Conservation (phyloP, 352 stramenopile genomes). For the Pelagophyceae sp. region DNA sequence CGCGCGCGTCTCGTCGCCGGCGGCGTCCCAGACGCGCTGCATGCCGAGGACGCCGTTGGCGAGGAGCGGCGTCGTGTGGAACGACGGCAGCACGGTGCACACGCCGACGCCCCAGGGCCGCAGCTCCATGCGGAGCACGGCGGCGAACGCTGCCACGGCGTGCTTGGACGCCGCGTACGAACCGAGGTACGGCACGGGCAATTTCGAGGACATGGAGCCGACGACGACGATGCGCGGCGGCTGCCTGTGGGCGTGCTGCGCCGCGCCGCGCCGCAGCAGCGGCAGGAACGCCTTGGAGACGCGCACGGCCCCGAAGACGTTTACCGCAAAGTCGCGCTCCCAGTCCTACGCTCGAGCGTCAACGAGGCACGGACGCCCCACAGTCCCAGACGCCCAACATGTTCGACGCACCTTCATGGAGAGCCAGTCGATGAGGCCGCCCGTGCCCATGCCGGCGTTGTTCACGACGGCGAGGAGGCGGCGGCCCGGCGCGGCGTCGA, state of each 20-base stretch:
- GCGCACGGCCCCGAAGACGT: slow-evolving; percentile 23
- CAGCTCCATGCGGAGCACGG: slow-evolving; percentile 31
- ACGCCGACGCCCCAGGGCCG: slow-evolving; percentile 33
- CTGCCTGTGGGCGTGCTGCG: neutral
- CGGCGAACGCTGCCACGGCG: slow-evolving; percentile 31
- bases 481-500: neutral
- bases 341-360: no score
- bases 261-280: slow-evolving; percentile 7
- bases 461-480: slow-evolving; percentile 37
- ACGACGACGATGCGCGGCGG: neutral
- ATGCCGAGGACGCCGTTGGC: neutral
- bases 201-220: neutral
- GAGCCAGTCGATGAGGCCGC: slow-evolving; percentile 35
- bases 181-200: neutral
- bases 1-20: neutral
- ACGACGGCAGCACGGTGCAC: slow-evolving; percentile 34
- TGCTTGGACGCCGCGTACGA: slow-evolving; percentile 36
- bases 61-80: slow-evolving; percentile 36
- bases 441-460: slow-evolving; percentile 35
- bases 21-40: neutral
- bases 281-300: slow-evolving; percentile 22
- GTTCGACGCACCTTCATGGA: slow-evolving; percentile 19
- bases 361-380: no score
- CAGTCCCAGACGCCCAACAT: no score
- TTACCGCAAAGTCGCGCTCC: slow-evolving; percentile 28